These are phyloP conservation scores for Globisporangium middletonii DNA, from an alignment of 352 stramenopile genomes.

Conservation along the genomic window DNA sequence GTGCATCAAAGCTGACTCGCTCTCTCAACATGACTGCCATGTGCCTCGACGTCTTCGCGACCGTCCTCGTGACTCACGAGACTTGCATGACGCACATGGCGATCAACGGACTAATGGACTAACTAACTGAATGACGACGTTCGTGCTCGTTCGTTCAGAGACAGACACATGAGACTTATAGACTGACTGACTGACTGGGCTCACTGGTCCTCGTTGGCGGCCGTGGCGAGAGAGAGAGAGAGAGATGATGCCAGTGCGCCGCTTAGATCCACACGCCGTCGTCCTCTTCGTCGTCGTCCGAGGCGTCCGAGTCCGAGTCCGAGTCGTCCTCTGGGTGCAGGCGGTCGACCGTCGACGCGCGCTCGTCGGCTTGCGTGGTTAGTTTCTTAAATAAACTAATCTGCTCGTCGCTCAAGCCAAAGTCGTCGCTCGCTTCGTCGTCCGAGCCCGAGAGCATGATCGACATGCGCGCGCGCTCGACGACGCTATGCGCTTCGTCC, in stretches of 20 bases:
- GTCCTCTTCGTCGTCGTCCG: conserved; percentile 55
- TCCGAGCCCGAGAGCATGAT: conserved; percentile 83
- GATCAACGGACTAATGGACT: too few species aligned
- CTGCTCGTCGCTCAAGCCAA: conserved; percentile 72
- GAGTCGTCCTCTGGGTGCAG: conserved; percentile 73
- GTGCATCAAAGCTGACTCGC: too few species aligned
- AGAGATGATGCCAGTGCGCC: not conserved
- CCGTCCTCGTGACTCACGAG: too few species aligned
- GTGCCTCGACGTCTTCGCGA: too few species aligned
- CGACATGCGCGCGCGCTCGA: conserved; percentile 79
- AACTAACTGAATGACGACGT: not conserved
- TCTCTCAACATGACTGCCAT: too few species aligned
- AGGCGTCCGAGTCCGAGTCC: conserved; percentile 73
- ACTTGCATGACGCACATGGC: too few species aligned
- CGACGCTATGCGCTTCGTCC: conserved; percentile 76
- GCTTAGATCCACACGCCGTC: conserved; percentile 86
- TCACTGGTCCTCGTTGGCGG: not conserved
- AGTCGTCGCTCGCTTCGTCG: conserved; percentile 47
- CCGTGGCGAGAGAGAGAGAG: not conserved
- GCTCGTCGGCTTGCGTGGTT: conserved; percentile 79
- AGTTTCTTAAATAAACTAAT: conserved; percentile 92
- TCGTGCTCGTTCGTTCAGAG: not conserved
- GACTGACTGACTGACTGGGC: not conserved
- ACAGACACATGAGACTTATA: not conserved
- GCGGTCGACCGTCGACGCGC: conserved; percentile 78